phyloP scores from a whole-genome alignment of 2,329 filamentous ascomycete species.

The Sporothrix pseudoabietina region DNA sequence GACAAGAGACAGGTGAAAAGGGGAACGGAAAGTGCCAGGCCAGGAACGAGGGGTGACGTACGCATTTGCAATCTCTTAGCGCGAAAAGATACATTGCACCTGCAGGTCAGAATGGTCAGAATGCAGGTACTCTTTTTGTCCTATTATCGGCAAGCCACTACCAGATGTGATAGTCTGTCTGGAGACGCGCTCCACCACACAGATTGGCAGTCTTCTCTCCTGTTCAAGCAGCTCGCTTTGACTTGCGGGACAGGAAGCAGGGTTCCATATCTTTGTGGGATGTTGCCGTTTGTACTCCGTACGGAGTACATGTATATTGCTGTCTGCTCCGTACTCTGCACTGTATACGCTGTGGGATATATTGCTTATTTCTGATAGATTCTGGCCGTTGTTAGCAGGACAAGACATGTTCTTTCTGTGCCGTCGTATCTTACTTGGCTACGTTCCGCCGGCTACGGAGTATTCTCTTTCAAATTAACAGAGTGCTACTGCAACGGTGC shows the following conservation, averaged over 20 bases:
- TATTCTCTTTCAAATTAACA: background rate
- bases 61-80: background rate
- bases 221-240: conserved; percentile 1
- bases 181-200: background rate
- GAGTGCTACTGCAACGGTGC: background rate
- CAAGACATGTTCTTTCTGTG: background rate
- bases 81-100: conserved; percentile 10
- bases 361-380: background rate
- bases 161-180: conserved; percentile 3
- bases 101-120: background rate
- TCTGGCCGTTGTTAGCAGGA: background rate
- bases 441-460: background rate
- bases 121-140: background rate
- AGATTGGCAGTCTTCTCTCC: background rate
- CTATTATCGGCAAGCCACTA: background rate
- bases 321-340: background rate
- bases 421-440: background rate
- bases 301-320: no score
- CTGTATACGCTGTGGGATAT: background rate
- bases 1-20: background rate
- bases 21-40: background rate
- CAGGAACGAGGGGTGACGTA: background rate
- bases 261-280: background rate
- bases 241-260: background rate
- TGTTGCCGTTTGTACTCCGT: background rate